Evolutionary conservation across 768 basidiomycete genomes (phyloP).

Genomic region (Psilocybe cubensis): DNA sequence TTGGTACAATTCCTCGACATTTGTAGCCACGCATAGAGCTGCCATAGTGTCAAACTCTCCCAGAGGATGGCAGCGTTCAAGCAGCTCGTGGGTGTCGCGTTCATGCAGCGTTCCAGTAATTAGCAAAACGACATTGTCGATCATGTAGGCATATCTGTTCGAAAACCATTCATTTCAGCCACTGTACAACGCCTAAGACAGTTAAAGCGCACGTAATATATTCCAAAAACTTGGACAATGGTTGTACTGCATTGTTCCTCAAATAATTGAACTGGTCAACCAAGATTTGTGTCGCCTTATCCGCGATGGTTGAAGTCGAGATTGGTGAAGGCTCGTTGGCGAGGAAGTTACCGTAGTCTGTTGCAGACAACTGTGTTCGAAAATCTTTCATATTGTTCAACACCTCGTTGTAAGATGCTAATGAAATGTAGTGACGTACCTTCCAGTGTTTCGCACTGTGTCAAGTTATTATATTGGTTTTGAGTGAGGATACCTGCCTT

Average conservation of each 20-base stretch:
- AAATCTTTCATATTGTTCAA: conserved; percentile 64
- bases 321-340: conserved; percentile 94
- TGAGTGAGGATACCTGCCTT: conserved; percentile 91
- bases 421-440: conserved; percentile 51
- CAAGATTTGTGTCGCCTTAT: conserved; percentile 92
- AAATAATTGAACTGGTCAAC: conserved; percentile 98
- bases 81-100: conserved; percentile 93
- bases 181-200: background rate
- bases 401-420: background rate
- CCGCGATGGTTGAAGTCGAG: conserved; percentile 93
- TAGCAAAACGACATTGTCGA: conserved; percentile 97
- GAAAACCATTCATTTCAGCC: conserved; percentile 9
- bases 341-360: conserved; percentile 98
- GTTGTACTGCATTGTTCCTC: conserved; percentile 87
- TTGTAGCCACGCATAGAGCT: conserved; percentile 97
- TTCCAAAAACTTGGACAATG: conserved; percentile 91
- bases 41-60: conserved; percentile 99
- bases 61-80: conserved; percentile 96
- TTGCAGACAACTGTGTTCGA: conserved; percentile 91
- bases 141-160: conserved; percentile 95
- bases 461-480: conserved; percentile 88
- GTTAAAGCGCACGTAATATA: conserved; percentile 86
- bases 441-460: conserved; percentile 97
- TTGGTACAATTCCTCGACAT: conserved; percentile 97
- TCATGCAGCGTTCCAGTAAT: conserved; percentile 98